Evolutionary conservation across 371 early-diverging fungal genomes (phyloP).

Genomic region (Amoeboaphelidium protococcarum): DNA sequence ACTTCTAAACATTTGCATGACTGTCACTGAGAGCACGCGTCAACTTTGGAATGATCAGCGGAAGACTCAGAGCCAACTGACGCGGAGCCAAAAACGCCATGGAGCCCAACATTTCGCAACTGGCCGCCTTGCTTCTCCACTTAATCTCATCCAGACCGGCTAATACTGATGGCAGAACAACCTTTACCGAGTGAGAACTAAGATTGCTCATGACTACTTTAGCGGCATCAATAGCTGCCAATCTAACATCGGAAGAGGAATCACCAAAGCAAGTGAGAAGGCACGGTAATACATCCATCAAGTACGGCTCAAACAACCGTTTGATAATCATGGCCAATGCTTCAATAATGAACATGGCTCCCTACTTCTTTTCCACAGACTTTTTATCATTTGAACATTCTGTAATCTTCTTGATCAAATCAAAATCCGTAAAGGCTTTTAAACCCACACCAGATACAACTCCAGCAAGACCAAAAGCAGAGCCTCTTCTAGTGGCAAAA

Average conservation of each 20-base stretch:
- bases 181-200: constrained; percentile 81
- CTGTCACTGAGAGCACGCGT: constrained; percentile 74
- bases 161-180: constrained; percentile 68
- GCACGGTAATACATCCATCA: constrained; percentile 67
- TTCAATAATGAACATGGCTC: constrained; percentile 80
- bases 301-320: constrained; percentile 88
- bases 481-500: constrained; percentile 74
- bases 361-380: constrained; percentile 44
- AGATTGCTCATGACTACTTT: constrained; percentile 88
- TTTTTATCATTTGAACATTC: constrained; percentile 55
- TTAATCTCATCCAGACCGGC: constrained; percentile 57
- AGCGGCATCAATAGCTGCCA: constrained; percentile 66
- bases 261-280: constrained; percentile 73
- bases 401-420: constrained; percentile 49
- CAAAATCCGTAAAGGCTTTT: constrained; percentile 47
- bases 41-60: constrained; percentile 69
- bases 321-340: constrained; percentile 55
- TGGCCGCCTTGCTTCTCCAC: constrained; percentile 89
- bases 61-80: constrained; percentile 65
- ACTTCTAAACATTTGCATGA: constrained; percentile 64
- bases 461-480: constrained; percentile 90
- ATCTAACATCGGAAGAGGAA: constrained; percentile 51
- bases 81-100: constrained; percentile 93
- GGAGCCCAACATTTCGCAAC: constrained; percentile 74
- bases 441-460: constrained; percentile 79